Percentiles rank a stretch among this genome's conserved stretches.
phyloP scores from a whole-genome alignment of 2,329 filamentous ascomycete species.

The Fusarium bulbicola region DNA sequence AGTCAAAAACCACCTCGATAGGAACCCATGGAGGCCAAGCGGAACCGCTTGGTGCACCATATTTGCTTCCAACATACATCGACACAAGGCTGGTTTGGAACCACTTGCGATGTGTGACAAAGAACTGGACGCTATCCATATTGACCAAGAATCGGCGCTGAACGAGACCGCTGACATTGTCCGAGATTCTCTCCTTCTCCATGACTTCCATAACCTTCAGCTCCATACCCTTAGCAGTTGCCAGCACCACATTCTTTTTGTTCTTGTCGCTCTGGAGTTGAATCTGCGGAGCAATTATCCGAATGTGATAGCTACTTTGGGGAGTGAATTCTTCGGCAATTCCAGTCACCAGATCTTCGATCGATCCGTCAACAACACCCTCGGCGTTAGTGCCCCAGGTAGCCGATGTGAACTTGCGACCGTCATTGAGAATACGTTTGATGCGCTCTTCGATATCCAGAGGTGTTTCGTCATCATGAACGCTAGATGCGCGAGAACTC shows the following conservation, averaged over 20 bases:
- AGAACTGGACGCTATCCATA: conserved; percentile 98
- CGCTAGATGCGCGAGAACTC: conserved; percentile 51
- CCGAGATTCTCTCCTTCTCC: conserved; percentile 92
- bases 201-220: conserved; percentile 97
- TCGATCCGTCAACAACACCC: conserved; percentile 52
- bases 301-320: conserved; percentile 93
- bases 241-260: conserved; percentile 93
- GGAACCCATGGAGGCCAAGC: conserved; percentile 99
- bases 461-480: conserved; percentile 65
- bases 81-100: conserved; percentile 86
- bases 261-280: conserved; percentile 99
- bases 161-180: conserved; percentile 93
- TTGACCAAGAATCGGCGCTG: conserved; percentile 93
- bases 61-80: conserved; percentile 93
- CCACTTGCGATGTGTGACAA: conserved; percentile 93
- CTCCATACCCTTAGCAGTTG: conserved; percentile 97
- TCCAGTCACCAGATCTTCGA: conserved; percentile 74
- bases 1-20: conserved; percentile 98
- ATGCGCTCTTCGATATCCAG: conserved; percentile 84
- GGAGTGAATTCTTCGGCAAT: conserved; percentile 89
- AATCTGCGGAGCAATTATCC: conserved; percentile 95
- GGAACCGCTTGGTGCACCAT: conserved; percentile 84
- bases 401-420: conserved; percentile 75
- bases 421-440: conserved; percentile 84
- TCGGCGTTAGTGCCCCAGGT: conserved; percentile 48